Conservation (phyloP, 1,139 yeast species). For the Geotrichum australiense region DNA sequence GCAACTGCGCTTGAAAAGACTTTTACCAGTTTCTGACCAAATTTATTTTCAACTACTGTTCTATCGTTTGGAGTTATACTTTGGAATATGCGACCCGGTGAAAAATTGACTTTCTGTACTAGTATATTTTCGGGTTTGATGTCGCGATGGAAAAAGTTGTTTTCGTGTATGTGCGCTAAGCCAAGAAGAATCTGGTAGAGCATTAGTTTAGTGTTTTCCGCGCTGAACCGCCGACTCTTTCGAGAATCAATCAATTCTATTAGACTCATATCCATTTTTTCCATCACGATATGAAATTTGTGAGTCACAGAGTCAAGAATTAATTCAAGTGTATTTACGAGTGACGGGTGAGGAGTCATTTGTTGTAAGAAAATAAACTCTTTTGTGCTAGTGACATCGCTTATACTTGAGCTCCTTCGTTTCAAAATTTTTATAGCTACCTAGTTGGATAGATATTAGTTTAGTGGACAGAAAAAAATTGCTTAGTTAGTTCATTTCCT, state of each 20-base stretch:
- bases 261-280: conserved; percentile 74
- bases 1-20: background rate
- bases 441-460: conserved; percentile 13
- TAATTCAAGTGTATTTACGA: conserved; percentile 70
- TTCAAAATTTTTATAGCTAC: conserved; percentile 87
- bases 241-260: conserved; percentile 46
- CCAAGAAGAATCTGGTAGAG: conserved; percentile 65
- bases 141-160: conserved; percentile 80
- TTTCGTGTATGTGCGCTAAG: conserved; percentile 69
- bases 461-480: conserved; percentile 16
- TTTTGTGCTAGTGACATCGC: conserved; percentile 58
- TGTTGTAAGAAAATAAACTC: conserved; percentile 67
- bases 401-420: conserved; percentile 42
- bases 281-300: conserved; percentile 79
- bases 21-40: background rate
- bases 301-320: conserved; percentile 56
- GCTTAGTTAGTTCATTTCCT: conserved; percentile 18
- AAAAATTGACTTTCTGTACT: conserved; percentile 36
- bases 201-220: conserved; percentile 56
- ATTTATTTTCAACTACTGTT: background rate
- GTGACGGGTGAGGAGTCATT: conserved; percentile 63
- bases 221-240: conserved; percentile 45
- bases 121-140: conserved; percentile 88
- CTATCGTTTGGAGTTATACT: no score
- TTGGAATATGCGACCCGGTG: conserved; percentile 4